Evolutionary conservation across 2,329 filamentous ascomycete species (phyloP), one percentile per base, ranked within the genome.

Genomic region (Talaromyces sp.): DNA sequence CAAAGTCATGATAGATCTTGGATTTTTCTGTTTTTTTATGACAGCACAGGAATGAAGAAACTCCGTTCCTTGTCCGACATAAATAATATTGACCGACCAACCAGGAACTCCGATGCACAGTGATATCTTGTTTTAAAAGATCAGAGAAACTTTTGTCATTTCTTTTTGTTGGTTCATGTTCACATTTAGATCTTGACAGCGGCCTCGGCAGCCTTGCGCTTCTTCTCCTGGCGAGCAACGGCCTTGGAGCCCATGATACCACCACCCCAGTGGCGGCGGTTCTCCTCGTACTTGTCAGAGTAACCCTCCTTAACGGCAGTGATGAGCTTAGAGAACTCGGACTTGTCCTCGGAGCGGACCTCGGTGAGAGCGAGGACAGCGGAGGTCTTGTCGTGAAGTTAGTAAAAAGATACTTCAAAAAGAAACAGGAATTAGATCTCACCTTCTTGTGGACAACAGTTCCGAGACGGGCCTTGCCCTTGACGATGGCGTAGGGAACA

Each of bases 381-480:
- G 72, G 95, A 92, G 70, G 95, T 99, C 95, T 92, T 57, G 40
- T 27, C 9, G 40, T 27, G 5, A 9, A 12, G 52, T 57, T 10
- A 57, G 44, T 9, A 44, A 18, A 5, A 27, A 4, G 12, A 18
- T 14, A 10, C 18, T 30, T 50, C 8, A 10, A 8, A 27, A n/a
- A 51, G 4, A 5, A 52, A 33, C 7, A 40, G 14, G 16, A 14
- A 50, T 31, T 27, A 57, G 34, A 52, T 68, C 81, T 65, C 75
- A 92, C 90, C 89, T 99, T 99, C 90, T 99, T 97, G 90, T 99
- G 94, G 70, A 99, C 94, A 72, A 99, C 94, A 65, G 95, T 98
- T 73, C 95, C 95, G 75, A 99, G 91, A 83, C 95, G 89, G 72
- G 95, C 95, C 91, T 99, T 99, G 85, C 95, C 95, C 91, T 99